Evolutionary conservation across 495 filamentous ascomycete species (phyloP).

Genomic region (Darksidea phi): DNA sequence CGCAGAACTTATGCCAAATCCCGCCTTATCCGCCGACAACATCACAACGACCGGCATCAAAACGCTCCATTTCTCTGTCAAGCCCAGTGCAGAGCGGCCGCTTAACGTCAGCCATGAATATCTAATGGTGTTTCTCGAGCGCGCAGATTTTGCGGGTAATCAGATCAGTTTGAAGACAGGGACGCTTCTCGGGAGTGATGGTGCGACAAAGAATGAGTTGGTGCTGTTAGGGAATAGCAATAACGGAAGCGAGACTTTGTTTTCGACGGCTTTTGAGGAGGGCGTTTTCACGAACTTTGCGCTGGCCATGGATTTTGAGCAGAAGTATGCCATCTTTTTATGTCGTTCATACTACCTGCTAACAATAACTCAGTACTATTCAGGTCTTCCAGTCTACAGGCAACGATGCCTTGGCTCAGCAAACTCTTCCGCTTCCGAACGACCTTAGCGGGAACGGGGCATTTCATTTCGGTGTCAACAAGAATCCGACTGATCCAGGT

Average conservation of each 20-base stretch:
- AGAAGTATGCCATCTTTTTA: neutral
- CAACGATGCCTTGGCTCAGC: slow-evolving; percentile 1
- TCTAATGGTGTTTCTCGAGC: slow-evolving; percentile 9
- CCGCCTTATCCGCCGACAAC: neutral
- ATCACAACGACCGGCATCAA: slow-evolving; percentile 10
- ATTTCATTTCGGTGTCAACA: slow-evolving; percentile 17
- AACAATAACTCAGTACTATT: slow-evolving; percentile 5
- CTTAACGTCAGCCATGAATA: slow-evolving; percentile 13
- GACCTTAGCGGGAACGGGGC: slow-evolving; percentile 18
- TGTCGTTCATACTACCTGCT: neutral
- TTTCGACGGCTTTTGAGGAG: slow-evolving; percentile 1
- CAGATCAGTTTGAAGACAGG: slow-evolving; percentile 10
- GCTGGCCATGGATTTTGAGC: slow-evolving; percentile 4
- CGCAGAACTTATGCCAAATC: slow-evolving; percentile 5
- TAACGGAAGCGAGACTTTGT: neutral
- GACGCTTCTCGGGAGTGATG: slow-evolving; percentile 13
- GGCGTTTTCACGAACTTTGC: slow-evolving; percentile 8
- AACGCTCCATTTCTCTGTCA: slow-evolving; percentile 14
- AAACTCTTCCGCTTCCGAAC: slow-evolving; percentile 8
- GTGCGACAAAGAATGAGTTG: slow-evolving; percentile 4
- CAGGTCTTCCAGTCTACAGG: slow-evolving; percentile 14
- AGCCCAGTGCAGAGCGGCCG: slow-evolving; percentile 3
- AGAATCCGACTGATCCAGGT: slow-evolving; percentile 15
- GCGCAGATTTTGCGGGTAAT: slow-evolving; percentile 8
- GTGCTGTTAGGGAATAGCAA: slow-evolving; percentile 9